Conservation (phyloP, 1,139 yeast species). For the Yamadazyma spencermartinsiae region DNA sequence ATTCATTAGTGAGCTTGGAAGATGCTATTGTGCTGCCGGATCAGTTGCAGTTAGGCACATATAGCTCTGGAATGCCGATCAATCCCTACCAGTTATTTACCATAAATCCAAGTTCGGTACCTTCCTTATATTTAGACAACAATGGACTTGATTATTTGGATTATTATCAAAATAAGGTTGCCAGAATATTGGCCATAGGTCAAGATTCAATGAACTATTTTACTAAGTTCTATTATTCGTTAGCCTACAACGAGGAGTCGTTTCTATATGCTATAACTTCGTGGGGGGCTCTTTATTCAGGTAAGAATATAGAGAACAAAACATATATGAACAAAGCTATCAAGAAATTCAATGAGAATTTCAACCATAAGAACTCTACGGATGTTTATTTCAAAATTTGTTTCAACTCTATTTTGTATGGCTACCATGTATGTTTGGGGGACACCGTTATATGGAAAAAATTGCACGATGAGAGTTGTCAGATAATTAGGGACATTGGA, state of each 20-base stretch:
- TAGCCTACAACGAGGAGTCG: slow-evolving; percentile 42
- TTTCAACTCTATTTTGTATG: slow-evolving; percentile 9
- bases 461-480: slow-evolving; percentile 28
- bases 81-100: background rate
- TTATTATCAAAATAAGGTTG: slow-evolving; percentile 21
- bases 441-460: slow-evolving; percentile 42
- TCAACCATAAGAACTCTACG: slow-evolving; percentile 2
- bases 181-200: slow-evolving; percentile 24
- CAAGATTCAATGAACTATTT: slow-evolving; percentile 44
- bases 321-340: slow-evolving; percentile 22
- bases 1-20: background rate
- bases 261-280: slow-evolving; percentile 46
- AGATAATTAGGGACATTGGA: slow-evolving; percentile 53
- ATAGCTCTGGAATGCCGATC: background rate
- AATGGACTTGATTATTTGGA: slow-evolving; percentile 19
- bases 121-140: slow-evolving; percentile 17
- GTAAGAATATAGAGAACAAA: slow-evolving; percentile 21
- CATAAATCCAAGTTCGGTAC: slow-evolving; percentile 6
- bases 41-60: background rate
- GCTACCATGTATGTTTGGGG: slow-evolving; percentile 36
- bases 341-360: slow-evolving; percentile 9
- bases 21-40: background rate
- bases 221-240: slow-evolving; percentile 37
- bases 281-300: slow-evolving; percentile 37
- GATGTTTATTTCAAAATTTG: slow-evolving; percentile 12